Evolutionary conservation across 345 rosid genomes (phyloP).

Genomic region (Raphanus raphanistrum): DNA sequence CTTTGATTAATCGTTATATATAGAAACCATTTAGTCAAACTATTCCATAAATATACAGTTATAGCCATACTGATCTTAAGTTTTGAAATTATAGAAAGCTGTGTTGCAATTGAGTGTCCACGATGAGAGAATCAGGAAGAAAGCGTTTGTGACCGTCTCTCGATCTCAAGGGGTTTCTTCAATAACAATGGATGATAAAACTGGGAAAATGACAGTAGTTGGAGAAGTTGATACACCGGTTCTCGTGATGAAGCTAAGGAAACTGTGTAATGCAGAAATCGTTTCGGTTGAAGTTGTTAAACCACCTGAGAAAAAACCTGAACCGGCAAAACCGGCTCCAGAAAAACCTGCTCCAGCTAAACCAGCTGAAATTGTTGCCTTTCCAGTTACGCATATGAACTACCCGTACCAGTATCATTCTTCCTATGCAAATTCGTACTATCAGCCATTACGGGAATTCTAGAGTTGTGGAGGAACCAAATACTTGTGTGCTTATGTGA

Average conservation of each 20-base stretch:
- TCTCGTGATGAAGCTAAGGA: slow-evolving; percentile 54
- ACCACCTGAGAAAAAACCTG: slow-evolving; percentile 61
- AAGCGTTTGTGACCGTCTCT: slow-evolving; percentile 53
- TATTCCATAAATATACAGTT: background rate
- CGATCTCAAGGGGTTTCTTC: slow-evolving; percentile 52
- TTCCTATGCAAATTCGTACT: slow-evolving; percentile 7
- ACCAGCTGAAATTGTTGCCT: slow-evolving; percentile 3
- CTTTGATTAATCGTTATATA: background rate
- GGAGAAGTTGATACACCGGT: slow-evolving; percentile 53
- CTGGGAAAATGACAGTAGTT: slow-evolving; percentile 57
- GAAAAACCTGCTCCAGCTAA: background rate
- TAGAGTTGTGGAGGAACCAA: slow-evolving; percentile 20
- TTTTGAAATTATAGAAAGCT: slow-evolving; percentile 49
- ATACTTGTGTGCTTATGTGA: slow-evolving; percentile 34
- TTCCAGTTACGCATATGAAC: slow-evolving; percentile 12
- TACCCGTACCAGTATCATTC: slow-evolving; percentile 15
- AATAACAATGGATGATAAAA: slow-evolving; percentile 55
- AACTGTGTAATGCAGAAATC: slow-evolving; percentile 49
- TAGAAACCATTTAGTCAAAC: background rate
- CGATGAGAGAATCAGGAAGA: slow-evolving; percentile 50
- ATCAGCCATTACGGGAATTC: slow-evolving; percentile 12
- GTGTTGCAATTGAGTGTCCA: slow-evolving; percentile 51
- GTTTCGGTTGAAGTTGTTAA: slow-evolving; percentile 62
- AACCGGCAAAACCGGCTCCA: slow-evolving; percentile 35
- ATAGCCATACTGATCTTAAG: background rate